phyloP scores from a whole-genome alignment of 2,329 filamentous ascomycete species.

The Uncinocarpus reesii region DNA sequence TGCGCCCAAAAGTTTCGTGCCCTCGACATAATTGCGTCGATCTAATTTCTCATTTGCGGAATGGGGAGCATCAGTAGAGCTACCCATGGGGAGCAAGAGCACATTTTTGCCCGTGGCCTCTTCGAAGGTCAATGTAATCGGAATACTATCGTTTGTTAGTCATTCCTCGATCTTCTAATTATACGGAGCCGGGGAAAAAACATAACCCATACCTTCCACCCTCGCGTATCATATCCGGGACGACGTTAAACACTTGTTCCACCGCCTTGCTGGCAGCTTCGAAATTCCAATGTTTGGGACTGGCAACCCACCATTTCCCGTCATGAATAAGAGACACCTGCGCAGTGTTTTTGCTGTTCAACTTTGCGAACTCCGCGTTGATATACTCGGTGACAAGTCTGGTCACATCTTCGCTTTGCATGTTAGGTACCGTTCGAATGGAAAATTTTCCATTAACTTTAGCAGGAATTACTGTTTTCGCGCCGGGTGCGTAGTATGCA shows the following conservation, averaged over 20 bases:
- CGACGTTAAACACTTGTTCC: conserved; percentile 83
- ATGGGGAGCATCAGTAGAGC: conserved; percentile 90
- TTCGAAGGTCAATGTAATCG: conserved; percentile 93
- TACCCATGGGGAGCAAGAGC: conserved; percentile 88
- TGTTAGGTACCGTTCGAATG: conserved; percentile 92
- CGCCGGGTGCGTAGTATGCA: conserved; percentile 82
- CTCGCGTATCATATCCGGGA: conserved; percentile 91
- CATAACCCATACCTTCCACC: conserved; percentile 60
- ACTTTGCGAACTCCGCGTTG: conserved; percentile 71
- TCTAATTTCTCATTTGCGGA: conserved; percentile 98
- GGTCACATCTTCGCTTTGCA: conserved; percentile 88
- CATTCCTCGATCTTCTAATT: background rate
- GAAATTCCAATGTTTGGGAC: conserved; percentile 99
- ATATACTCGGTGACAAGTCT: conserved; percentile 73
- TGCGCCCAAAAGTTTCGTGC: conserved; percentile 86
- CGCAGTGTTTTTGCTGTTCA: conserved; percentile 84
- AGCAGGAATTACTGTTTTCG: conserved; percentile 96
- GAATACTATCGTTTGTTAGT: conserved; percentile 56
- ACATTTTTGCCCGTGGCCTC: conserved; percentile 98
- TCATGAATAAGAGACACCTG: conserved; percentile 74
- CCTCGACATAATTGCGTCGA: conserved; percentile 94
- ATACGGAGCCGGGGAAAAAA: background rate
- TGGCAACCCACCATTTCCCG: conserved; percentile 98
- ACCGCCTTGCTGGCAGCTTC: conserved; percentile 89
- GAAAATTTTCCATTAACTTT: conserved; percentile 98